Percentiles rank a stretch among this genome's conserved stretches.
phyloP scores from a whole-genome alignment of 2,329 filamentous ascomycete species.

The Phialophora expanda region DNA sequence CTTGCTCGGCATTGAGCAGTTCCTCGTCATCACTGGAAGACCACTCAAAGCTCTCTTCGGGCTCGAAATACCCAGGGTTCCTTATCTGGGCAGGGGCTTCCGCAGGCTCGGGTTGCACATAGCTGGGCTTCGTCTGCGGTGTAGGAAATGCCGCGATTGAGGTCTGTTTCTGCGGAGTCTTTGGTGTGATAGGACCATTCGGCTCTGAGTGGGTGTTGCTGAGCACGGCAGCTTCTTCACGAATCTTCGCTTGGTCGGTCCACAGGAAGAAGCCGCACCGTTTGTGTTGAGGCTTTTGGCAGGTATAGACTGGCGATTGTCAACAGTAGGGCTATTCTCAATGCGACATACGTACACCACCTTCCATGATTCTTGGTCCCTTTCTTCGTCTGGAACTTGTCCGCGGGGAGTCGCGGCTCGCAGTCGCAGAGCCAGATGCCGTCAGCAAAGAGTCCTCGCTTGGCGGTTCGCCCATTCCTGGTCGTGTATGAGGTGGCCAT shows the following conservation, averaged over 20 bases:
- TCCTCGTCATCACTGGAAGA: slow-evolving; percentile 46
- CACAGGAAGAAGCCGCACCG: slow-evolving; percentile 67
- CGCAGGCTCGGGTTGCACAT: neutral
- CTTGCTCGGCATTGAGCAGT: slow-evolving; percentile 42
- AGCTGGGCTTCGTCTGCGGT: slow-evolving; percentile 23
- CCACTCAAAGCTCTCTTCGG: slow-evolving; percentile 48
- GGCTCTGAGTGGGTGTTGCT: slow-evolving; percentile 58
- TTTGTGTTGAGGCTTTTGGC: slow-evolving; percentile 56
- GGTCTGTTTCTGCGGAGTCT: slow-evolving; percentile 39
- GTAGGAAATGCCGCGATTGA: slow-evolving; percentile 27
- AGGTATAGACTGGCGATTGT: slow-evolving; percentile 58
- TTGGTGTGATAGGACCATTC: slow-evolving; percentile 25
- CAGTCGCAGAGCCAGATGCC: slow-evolving; percentile 63
- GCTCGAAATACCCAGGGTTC: slow-evolving; percentile 40
- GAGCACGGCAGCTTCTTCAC: slow-evolving; percentile 57
- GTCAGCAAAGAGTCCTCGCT: slow-evolving; percentile 50
- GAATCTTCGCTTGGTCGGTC: slow-evolving; percentile 62
- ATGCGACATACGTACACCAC: slow-evolving; percentile 52
- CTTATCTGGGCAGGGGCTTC: neutral
- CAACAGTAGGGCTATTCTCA: slow-evolving; percentile 6
- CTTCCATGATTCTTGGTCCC: slow-evolving; percentile 61
- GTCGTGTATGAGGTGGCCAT: slow-evolving; percentile 34
- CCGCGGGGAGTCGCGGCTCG: slow-evolving; percentile 58
- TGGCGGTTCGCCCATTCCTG: slow-evolving; percentile 36
- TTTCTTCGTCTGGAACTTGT: slow-evolving; percentile 63